Conservation (phyloP, 192 early-diverging fungal genomes). For the Rhizophagus clarus region DNA sequence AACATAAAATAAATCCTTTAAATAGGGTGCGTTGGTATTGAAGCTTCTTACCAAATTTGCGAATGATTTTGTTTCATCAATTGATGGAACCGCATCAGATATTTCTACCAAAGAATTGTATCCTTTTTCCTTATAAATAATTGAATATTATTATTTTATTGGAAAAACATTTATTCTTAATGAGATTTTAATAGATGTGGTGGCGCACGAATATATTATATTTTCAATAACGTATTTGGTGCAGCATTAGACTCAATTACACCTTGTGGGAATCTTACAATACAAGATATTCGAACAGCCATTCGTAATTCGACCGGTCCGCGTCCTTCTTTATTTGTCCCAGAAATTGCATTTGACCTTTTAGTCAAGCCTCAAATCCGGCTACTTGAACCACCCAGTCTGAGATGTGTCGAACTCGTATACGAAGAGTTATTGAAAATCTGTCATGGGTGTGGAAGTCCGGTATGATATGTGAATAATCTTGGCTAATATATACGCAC, state of each 20-base stretch:
- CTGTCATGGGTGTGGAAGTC: constrained; percentile 73
- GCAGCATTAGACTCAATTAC: constrained; percentile 70
- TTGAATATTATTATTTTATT: background rate
- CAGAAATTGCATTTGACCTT: constrained; percentile 84
- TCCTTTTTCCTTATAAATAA: constrained; percentile 8
- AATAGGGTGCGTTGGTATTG: constrained; percentile 61
- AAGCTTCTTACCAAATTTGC: constrained; percentile 77
- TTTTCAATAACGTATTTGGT: constrained; percentile 81
- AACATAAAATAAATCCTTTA: background rate
- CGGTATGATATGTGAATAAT: constrained; percentile 44
- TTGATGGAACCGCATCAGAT: constrained; percentile 73
- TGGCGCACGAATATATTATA: constrained; percentile 81
- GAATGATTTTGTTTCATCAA: constrained; percentile 73
- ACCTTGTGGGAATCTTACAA: constrained; percentile 69
- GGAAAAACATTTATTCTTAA: background rate
- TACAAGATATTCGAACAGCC: constrained; percentile 76
- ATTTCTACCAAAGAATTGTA: constrained; percentile 75
- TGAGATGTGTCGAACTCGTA: constrained; percentile 79
- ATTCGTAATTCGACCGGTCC: constrained; percentile 85
- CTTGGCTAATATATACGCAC: background rate
- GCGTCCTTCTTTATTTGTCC: constrained; percentile 78
- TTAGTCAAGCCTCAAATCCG: constrained; percentile 82
- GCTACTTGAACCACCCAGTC: constrained; percentile 70
- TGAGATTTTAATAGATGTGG: constrained; percentile 52
- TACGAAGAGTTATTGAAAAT: constrained; percentile 85